Evolutionary conservation across 257 asterid genomes (phyloP).

Genomic region (Jaltomata sinuosa): DNA sequence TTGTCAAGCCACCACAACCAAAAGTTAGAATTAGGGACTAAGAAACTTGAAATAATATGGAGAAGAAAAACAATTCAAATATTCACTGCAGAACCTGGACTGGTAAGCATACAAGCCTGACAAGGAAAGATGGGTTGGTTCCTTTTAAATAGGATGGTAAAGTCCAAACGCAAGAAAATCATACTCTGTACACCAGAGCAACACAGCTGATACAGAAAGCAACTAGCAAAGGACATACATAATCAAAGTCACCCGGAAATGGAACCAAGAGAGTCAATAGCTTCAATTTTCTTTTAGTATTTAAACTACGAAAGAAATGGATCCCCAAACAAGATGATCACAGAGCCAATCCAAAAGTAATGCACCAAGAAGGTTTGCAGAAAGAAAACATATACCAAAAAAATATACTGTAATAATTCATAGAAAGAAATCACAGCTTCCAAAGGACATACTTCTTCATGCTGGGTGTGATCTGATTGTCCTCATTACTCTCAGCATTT

Average conservation of each 20-base stretch:
- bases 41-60: neutral
- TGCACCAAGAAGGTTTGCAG: neutral
- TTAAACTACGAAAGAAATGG: neutral
- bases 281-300: neutral
- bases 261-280: neutral
- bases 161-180: neutral
- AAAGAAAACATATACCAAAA: neutral
- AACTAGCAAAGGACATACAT: neutral
- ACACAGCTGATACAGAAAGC: neutral
- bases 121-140: neutral
- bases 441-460: slow-evolving; percentile 21
- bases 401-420: slow-evolving; percentile 7
- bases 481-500: slow-evolving; percentile 19
- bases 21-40: neutral
- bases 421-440: neutral
- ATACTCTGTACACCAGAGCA: neutral
- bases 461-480: slow-evolving; percentile 8
- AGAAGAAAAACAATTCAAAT: neutral
- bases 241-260: neutral
- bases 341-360: neutral
- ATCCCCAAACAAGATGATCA: neutral
- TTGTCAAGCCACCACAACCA: neutral
- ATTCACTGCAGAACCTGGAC: neutral
- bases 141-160: neutral
- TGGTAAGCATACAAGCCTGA: neutral